These are phyloP conservation scores for Alternaria sp. DNA, from an alignment of 2,329 filamentous ascomycete genomes.

Conservation along the genomic window DNA sequence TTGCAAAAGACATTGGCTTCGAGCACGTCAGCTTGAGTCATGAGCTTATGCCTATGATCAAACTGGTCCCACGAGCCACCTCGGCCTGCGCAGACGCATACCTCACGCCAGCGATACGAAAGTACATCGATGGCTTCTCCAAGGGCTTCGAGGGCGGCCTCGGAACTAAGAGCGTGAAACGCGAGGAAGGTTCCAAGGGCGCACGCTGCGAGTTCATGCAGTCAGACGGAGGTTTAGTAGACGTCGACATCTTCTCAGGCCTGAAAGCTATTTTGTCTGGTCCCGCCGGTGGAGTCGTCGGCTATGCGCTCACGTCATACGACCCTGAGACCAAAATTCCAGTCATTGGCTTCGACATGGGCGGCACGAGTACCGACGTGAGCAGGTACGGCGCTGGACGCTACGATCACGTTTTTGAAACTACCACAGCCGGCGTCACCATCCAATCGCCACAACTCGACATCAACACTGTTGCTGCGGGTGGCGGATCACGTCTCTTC, in stretches of 20 bases:
- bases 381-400: slow-evolving; percentile 84
- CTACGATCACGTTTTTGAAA: slow-evolving; percentile 94
- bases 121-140: slow-evolving; percentile 80
- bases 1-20: slow-evolving; percentile 84
- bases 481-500: slow-evolving; percentile 84
- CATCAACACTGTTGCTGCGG: slow-evolving; percentile 94
- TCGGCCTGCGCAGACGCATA: slow-evolving; percentile 84
- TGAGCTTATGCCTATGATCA: slow-evolving; percentile 88
- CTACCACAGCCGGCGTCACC: slow-evolving; percentile 90
- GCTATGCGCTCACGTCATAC: slow-evolving; percentile 90
- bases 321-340: slow-evolving; percentile 82
- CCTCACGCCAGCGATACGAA: slow-evolving; percentile 78
- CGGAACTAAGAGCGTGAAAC: slow-evolving; percentile 76
- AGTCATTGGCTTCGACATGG: slow-evolving; percentile 96
- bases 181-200: slow-evolving; percentile 69
- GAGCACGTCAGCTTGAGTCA: slow-evolving; percentile 82
- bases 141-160: slow-evolving; percentile 82
- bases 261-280: slow-evolving; percentile 86
- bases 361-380: slow-evolving; percentile 90
- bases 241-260: slow-evolving; percentile 83
- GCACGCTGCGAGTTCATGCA: slow-evolving; percentile 96
- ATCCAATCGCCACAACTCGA: slow-evolving; percentile 92
- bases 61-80: slow-evolving; percentile 76
- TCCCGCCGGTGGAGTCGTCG: slow-evolving; percentile 91
- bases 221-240: slow-evolving; percentile 75